These are phyloP conservation scores for Vigna trinervia DNA, from an alignment of 306 rosid species.

Conservation along the genomic window DNA sequence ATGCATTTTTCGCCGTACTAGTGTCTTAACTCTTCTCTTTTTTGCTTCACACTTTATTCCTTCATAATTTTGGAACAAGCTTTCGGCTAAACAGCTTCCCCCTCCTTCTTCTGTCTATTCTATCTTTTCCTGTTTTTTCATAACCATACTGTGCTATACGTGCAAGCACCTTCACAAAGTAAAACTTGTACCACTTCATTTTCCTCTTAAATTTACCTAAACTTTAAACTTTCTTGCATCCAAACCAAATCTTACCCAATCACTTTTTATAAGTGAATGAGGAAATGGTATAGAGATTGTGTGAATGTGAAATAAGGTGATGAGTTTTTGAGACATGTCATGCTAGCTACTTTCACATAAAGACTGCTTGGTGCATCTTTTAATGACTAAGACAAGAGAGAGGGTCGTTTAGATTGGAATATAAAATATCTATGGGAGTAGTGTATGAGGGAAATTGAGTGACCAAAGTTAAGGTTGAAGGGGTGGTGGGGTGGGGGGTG, in stretches of 20 bases:
- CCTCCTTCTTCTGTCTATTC: conserved; percentile 26
- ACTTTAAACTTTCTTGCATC: conserved; percentile 29
- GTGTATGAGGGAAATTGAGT: neutral
- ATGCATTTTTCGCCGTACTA: conserved; percentile 9
- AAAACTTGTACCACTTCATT: conserved; percentile 21
- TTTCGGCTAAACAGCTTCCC: conserved; percentile 48
- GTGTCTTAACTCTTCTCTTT: conserved; percentile 26
- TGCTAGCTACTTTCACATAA: conserved; percentile 20
- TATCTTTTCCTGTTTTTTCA: conserved; percentile 28
- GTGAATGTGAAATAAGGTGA: conserved; percentile 11
- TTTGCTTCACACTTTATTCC: conserved; percentile 16
- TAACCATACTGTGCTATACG: neutral
- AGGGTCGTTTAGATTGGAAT: neutral
- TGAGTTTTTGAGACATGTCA: conserved; percentile 25
- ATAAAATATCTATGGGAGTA: neutral
- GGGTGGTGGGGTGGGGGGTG: conserved; percentile 34
- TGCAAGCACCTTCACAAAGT: conserved; percentile 24
- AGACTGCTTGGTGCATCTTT: conserved; percentile 39
- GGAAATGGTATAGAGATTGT: neutral
- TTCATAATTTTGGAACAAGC: conserved; percentile 34
- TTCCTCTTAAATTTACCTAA: neutral
- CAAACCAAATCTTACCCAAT: conserved; percentile 8
- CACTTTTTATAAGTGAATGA: neutral
- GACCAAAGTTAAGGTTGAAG: conserved; percentile 36
- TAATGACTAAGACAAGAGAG: conserved; percentile 39